phyloP scores from a whole-genome alignment of 148 eudicot species.

The Linanthus parryae region DNA sequence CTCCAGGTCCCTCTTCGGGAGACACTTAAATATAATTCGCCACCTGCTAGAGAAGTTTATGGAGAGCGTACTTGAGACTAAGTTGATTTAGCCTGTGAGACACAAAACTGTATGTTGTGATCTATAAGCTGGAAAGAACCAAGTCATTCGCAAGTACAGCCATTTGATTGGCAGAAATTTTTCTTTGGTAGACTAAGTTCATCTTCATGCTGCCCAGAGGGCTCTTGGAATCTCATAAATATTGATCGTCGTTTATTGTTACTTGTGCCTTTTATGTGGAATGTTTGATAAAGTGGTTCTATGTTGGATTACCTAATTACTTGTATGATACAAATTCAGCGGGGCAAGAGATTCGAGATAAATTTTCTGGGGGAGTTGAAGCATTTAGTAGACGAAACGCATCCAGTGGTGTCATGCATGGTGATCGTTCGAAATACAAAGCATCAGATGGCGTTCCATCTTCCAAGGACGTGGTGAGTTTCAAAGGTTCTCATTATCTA shows the following conservation, averaged over 20 bases:
- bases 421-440: conserved; percentile 32
- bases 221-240: not conserved
- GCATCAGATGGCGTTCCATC: conserved; percentile 20
- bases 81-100: too few relatives aligned
- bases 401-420: conserved; percentile 19
- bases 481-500: too few relatives aligned
- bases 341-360: conserved; percentile 27
- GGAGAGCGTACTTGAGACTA: too few relatives aligned
- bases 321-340: not conserved
- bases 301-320: not conserved
- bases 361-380: conserved; percentile 27
- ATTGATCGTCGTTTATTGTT: not conserved
- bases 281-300: not conserved
- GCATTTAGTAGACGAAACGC: conserved; percentile 29
- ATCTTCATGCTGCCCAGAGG: not conserved
- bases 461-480: conserved; percentile 26
- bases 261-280: not conserved
- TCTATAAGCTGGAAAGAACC: too few relatives aligned
- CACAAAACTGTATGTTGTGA: too few relatives aligned
- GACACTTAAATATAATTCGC: too few relatives aligned
- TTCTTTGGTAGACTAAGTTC: too few relatives aligned
- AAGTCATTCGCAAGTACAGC: too few relatives aligned
- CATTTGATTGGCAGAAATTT: too few relatives aligned
- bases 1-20: too few relatives aligned
- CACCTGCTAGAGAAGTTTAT: too few relatives aligned